Evolutionary conservation across 208 protist species (phyloP).

Genomic region (Endotrypanum monterogeii): DNA sequence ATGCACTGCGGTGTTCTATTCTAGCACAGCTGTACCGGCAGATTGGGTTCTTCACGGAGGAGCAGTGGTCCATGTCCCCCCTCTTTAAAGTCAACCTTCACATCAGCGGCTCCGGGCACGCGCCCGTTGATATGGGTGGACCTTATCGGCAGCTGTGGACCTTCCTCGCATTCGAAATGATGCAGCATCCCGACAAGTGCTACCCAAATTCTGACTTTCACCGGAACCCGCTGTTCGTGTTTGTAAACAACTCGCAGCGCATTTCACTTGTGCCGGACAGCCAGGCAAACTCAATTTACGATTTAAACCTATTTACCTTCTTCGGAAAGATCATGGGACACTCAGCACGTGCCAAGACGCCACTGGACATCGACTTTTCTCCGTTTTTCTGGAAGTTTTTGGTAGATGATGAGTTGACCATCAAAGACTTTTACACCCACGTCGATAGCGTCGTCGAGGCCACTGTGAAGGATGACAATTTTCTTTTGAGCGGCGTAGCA

Average conservation of each 20-base stretch:
- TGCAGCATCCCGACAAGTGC: conserved; percentile 86
- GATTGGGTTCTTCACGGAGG: conserved; percentile 72
- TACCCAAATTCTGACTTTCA: conserved; percentile 85
- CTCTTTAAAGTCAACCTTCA: conserved; percentile 88
- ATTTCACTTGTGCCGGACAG: conserved; percentile 84
- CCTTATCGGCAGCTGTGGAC: conserved; percentile 92
- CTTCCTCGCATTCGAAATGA: conserved; percentile 85
- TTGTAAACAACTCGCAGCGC: conserved; percentile 84
- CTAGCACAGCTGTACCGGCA: conserved; percentile 88
- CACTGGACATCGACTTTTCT: conserved; percentile 88
- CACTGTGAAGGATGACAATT: conserved; percentile 78
- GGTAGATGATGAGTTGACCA: conserved; percentile 79
- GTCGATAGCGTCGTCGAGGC: conserved; percentile 87
- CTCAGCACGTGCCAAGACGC: conserved; percentile 59
- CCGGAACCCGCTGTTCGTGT: conserved; percentile 86
- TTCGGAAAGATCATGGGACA: conserved; percentile 92
- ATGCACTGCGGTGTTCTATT: conserved; percentile 78
- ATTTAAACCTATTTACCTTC: conserved; percentile 86
- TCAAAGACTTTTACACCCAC: conserved; percentile 88
- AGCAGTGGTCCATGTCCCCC: conserved; percentile 64
- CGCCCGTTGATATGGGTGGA: conserved; percentile 86
- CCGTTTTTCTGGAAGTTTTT: conserved; percentile 93
- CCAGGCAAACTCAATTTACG: conserved; percentile 65
- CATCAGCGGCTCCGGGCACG: conserved; percentile 72
- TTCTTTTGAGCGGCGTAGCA: conserved; percentile 76